Conservation (phyloP, 495 filamentous ascomycete genomes). For the Penicillium malachiteum region DNA sequence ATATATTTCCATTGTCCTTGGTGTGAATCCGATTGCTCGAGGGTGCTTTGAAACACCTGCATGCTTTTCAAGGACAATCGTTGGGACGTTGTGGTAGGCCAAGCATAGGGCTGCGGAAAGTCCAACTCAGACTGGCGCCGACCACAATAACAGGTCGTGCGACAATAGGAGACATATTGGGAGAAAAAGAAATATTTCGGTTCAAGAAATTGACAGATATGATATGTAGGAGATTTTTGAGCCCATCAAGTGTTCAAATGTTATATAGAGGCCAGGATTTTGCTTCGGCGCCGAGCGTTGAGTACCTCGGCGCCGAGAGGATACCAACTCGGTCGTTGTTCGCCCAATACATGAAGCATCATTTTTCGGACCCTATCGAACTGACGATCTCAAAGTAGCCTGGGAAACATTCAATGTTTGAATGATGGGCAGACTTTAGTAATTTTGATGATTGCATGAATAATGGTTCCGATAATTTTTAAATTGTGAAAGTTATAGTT, state of each 20-base stretch:
- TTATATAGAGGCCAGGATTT: background rate
- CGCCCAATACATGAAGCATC: background rate
- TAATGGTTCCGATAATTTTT: too few relatives aligned
- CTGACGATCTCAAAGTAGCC: too few relatives aligned
- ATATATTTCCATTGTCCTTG: slow-evolving; percentile 38
- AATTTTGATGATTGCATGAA: too few relatives aligned
- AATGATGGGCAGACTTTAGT: too few relatives aligned
- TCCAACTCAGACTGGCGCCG: slow-evolving; percentile 33
- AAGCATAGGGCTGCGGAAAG: slow-evolving; percentile 32
- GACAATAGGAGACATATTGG: background rate
- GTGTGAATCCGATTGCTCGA: slow-evolving; percentile 32
- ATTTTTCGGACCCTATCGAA: background rate
- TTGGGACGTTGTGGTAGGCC: slow-evolving; percentile 20
- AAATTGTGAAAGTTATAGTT: too few relatives aligned
- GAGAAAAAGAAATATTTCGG: background rate
- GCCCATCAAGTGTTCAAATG: background rate
- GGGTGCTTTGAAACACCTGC: slow-evolving; percentile 27
- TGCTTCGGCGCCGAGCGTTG: background rate
- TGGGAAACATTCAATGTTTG: too few relatives aligned
- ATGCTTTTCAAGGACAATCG: slow-evolving; percentile 34
- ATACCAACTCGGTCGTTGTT: background rate
- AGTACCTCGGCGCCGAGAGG: background rate
- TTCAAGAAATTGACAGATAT: background rate
- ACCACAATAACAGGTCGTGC: slow-evolving; percentile 25
- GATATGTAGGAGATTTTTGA: background rate